phyloP scores from a whole-genome alignment of 148 eudicot species.

The Linanthus parryae region DNA sequence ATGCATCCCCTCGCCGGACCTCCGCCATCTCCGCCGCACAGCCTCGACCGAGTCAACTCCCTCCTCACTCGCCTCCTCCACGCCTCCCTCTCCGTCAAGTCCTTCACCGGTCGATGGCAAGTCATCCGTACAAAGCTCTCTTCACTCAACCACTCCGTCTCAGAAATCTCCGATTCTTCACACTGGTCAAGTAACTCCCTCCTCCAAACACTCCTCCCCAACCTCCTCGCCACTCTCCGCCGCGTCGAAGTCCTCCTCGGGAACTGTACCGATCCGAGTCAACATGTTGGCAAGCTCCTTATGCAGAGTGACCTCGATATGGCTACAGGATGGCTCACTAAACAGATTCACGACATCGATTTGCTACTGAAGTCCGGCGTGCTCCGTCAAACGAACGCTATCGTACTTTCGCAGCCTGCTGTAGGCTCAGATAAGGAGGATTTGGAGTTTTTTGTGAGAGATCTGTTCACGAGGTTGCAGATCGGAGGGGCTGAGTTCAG shows the following conservation, averaged over 20 bases:
- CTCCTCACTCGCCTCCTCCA: conserved; percentile 39
- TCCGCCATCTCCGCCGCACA: conserved; percentile 24
- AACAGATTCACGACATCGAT: conserved; percentile 38
- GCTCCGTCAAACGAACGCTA: conserved; percentile 45
- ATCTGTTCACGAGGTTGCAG: conserved; percentile 51
- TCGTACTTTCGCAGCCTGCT: conserved; percentile 45
- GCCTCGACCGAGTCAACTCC: conserved; percentile 19
- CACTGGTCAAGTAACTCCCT: conserved; percentile 51
- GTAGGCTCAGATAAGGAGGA: conserved; percentile 37
- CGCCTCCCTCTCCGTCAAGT: conserved; percentile 34
- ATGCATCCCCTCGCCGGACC: conserved; percentile 31
- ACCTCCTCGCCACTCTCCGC: conserved; percentile 29
- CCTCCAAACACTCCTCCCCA: conserved; percentile 29
- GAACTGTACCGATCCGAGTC: conserved; percentile 20
- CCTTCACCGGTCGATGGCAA: conserved; percentile 55
- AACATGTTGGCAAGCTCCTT: conserved; percentile 36
- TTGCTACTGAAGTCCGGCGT: conserved; percentile 54
- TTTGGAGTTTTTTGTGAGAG: conserved; percentile 35
- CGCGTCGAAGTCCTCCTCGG: conserved; percentile 28
- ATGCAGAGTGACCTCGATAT: conserved; percentile 69
- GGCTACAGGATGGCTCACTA: conserved; percentile 47
- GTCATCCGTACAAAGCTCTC: conserved; percentile 36
- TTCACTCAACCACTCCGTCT: conserved; percentile 30
- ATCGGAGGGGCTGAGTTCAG: conserved; percentile 56
- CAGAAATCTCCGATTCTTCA: conserved; percentile 36